Evolutionary conservation across 2,329 filamentous ascomycete species (phyloP), one percentile per base, ranked within the genome.

Genomic region (Aspergillus sp.): DNA sequence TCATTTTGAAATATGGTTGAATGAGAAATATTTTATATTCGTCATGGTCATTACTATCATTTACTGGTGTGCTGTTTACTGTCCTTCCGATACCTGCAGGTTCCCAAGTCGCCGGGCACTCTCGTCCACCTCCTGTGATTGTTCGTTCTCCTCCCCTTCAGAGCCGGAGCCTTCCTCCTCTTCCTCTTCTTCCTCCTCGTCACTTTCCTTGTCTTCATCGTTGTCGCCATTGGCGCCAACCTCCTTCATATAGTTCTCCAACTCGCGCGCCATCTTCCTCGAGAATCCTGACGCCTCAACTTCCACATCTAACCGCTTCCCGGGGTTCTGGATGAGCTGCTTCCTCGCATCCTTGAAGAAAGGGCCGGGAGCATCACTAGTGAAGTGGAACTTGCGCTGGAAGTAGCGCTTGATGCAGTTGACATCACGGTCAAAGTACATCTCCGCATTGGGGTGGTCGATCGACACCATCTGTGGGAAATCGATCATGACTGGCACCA

Each of bases 391-490:
- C 30, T 92, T 87, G 21, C 93, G 84, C 71, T 91, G 84, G 73
- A 99, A 99, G 76, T 96, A 99, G 32, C 90, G 87, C 79, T 97
- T 98, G 70, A 99, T 89, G 77, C 96, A 99, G 64, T 91, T 88
- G 13, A 99, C 93, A 70, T 99, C 95, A 64, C 95, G 88, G 73
- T 98, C 91, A 75, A 99, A 99, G 78, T 99, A 98, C 86, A 93
- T 96, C 73, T 96, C 90, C 17, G 95, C 96, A 71, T 99, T 97
- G 38, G 83, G 78, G 73, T 99, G 95, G 68, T 96, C 92, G 74
- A 96, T 92, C 1, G 94, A 98, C 2, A 99, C 87, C 90, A 97
- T 98, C 74, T 99, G 95, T 0, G 95, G 95, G 72, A 99, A 99
- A 79, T 99, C 96, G 70, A 99, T 99, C 49, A 99, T 80, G 57